Percentiles rank a stretch among this genome's conserved stretches.
Conservation (phyloP, 192 early-diverging fungal species). For the Chytriomyces confervae region DNA sequence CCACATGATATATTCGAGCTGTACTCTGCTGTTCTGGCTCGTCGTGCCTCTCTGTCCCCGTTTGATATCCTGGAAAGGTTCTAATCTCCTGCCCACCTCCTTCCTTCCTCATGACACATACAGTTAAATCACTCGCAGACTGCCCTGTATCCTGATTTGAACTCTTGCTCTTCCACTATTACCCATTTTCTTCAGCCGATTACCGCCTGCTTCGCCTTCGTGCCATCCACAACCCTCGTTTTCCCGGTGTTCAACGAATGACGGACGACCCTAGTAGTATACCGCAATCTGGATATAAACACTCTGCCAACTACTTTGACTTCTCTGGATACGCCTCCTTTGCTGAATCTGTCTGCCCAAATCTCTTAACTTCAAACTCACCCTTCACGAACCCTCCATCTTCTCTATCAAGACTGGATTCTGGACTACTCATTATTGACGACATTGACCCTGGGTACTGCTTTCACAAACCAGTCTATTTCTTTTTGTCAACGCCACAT, state of each 20-base stretch:
- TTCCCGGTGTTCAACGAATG: slow-evolving; percentile 7
- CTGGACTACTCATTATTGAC: slow-evolving; percentile 10
- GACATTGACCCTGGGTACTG: slow-evolving; percentile 12
- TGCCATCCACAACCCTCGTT: not conserved
- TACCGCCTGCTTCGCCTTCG: not conserved
- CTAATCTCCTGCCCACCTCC: too few species aligned
- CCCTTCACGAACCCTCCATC: not conserved
- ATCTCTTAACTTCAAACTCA: not conserved
- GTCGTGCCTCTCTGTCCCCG: too few species aligned
- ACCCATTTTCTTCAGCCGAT: not conserved
- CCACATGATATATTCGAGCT: too few species aligned
- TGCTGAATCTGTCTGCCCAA: not conserved
- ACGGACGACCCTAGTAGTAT: slow-evolving; percentile 27
- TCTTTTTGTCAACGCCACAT: too few species aligned
- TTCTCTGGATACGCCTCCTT: not conserved
- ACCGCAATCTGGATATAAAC: not conserved
- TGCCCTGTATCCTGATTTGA: too few species aligned
- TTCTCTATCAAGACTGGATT: slow-evolving; percentile 1
- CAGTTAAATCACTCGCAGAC: too few species aligned
- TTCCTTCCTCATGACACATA: too few species aligned
- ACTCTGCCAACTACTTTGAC: slow-evolving; percentile 3
- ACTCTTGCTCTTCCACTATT: too few species aligned
- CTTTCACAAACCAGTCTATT: not conserved
- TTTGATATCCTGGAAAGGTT: too few species aligned
- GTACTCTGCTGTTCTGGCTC: too few species aligned